Evolutionary conservation across 208 protist genomes (phyloP).

Genomic region (Strigomonas galati): DNA sequence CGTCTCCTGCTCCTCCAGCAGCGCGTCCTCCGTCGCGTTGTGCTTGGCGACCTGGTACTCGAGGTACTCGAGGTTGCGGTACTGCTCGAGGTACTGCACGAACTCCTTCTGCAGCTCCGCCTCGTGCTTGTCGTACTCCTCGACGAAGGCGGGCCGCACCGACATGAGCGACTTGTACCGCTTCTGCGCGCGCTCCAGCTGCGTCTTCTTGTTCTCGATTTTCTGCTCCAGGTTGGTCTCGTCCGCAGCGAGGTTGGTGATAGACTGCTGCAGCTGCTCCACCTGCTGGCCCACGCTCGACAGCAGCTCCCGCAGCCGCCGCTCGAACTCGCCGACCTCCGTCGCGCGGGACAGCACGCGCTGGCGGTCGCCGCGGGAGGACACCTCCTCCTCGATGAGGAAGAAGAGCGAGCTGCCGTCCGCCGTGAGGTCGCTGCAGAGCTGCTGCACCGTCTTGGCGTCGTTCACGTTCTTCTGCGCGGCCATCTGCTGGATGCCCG

Average conservation of each 20-base stretch:
- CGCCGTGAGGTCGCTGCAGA: conserved; percentile 87
- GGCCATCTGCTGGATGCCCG: conserved; percentile 77
- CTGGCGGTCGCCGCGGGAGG: conserved; percentile 61
- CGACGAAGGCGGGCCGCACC: conserved; percentile 91
- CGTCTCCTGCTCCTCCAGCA: conserved; percentile 88
- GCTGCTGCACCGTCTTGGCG: conserved; percentile 82
- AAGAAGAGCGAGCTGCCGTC: conserved; percentile 89
- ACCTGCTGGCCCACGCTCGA: conserved; percentile 70
- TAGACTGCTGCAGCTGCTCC: conserved; percentile 78
- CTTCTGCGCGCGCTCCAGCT: conserved; percentile 92
- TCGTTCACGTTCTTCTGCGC: conserved; percentile 82
- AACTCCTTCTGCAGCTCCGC: conserved; percentile 90
- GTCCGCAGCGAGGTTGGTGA: conserved; percentile 83
- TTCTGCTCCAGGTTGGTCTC: conserved; percentile 93
- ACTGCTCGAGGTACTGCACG: conserved; percentile 91
- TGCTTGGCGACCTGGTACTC: conserved; percentile 88
- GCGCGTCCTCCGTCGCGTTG: conserved; percentile 78
- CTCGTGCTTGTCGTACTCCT: conserved; percentile 94
- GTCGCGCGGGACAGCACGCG: conserved; percentile 81
- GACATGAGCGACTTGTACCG: conserved; percentile 84
- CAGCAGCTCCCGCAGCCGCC: conserved; percentile 78
- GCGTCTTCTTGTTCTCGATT: conserved; percentile 94
- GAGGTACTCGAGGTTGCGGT: conserved; percentile 93
- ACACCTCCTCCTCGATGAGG: conserved; percentile 81
- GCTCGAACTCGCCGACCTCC: conserved; percentile 91